Evolutionary conservation across 768 basidiomycete genomes (phyloP).

Genomic region (Steccherinum ochraceum): DNA sequence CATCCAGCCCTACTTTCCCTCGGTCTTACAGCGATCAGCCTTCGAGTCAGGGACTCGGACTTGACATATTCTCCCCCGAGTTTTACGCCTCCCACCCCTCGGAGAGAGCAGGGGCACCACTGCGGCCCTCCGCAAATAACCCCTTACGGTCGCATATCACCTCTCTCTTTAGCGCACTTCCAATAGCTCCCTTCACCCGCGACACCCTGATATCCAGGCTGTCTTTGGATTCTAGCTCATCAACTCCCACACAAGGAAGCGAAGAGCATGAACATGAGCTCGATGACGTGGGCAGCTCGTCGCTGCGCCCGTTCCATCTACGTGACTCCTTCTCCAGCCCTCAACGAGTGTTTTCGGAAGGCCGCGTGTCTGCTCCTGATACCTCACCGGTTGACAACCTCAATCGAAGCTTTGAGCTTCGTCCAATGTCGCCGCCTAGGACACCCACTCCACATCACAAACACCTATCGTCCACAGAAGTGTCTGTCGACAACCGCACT

Average conservation of each 20-base stretch:
- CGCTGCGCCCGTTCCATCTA: neutral
- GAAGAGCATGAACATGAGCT: conserved; percentile 26
- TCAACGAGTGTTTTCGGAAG: neutral
- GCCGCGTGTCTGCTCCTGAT: too few relatives aligned
- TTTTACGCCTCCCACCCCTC: neutral
- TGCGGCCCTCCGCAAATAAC: neutral
- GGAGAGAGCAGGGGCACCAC: too few relatives aligned
- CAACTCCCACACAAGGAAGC: conserved; percentile 17
- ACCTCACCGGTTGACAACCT: neutral
- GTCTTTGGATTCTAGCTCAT: conserved; percentile 21
- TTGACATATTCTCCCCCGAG: neutral
- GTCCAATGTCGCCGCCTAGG: neutral
- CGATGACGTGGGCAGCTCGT: conserved; percentile 12
- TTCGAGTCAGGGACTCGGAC: neutral
- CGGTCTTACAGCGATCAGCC: neutral
- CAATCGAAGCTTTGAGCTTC: neutral
- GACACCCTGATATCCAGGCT: conserved; percentile 11
- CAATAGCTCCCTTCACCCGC: conserved; percentile 4
- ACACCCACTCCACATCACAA: too few relatives aligned
- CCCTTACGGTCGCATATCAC: conserved; percentile 9
- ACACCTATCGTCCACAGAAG: too few relatives aligned
- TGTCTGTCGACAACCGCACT: too few relatives aligned
- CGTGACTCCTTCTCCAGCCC: neutral
- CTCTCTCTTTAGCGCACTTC: conserved; percentile 11
- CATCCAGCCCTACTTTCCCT: neutral